phyloP scores from a whole-genome alignment of 306 rosid species.

The Delonix regia region DNA sequence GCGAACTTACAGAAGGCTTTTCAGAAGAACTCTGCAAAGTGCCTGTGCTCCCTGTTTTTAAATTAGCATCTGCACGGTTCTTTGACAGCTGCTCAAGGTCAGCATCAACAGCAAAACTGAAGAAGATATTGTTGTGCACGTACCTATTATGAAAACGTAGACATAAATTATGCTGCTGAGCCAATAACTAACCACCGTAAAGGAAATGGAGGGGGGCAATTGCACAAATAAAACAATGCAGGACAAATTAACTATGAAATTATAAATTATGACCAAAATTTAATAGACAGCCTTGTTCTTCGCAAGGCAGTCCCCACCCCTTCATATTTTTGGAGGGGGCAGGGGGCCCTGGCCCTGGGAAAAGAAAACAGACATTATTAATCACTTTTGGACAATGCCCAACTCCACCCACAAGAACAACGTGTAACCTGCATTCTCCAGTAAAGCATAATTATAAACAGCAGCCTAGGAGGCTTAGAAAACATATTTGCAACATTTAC shows the following conservation, averaged over 20 bases:
- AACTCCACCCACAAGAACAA: background rate
- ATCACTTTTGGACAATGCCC: background rate
- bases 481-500: background rate
- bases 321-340: no score
- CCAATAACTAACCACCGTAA: constrained; percentile 1
- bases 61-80: constrained; percentile 56
- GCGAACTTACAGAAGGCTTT: constrained; percentile 44
- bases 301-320: background rate
- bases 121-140: constrained; percentile 98
- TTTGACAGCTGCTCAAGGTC: constrained; percentile 89
- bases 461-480: background rate
- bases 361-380: background rate
- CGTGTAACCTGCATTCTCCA: constrained; percentile 25
- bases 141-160: constrained; percentile 61
- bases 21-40: constrained; percentile 53
- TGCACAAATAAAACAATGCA: background rate
- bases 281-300: background rate
- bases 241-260: background rate
- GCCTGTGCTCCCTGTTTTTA: constrained; percentile 42
- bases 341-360: background rate
- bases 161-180: constrained; percentile 19
- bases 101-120: constrained; percentile 97
- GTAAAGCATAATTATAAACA: background rate
- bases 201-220: constrained; percentile 13
- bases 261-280: constrained; percentile 15